Conservation (phyloP, 129 eudicot species). For the Logfia minima region DNA sequence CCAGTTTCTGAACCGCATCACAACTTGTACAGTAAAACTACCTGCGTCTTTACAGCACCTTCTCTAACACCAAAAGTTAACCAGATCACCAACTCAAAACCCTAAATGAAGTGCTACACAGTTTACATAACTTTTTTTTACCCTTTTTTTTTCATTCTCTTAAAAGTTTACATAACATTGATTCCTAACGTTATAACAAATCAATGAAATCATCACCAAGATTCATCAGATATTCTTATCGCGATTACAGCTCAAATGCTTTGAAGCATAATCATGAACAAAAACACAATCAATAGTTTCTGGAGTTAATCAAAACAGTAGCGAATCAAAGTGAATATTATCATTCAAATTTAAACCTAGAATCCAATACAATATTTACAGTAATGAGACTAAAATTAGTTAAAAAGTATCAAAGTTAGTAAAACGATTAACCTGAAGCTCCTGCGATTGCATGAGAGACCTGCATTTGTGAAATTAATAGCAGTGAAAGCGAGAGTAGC, state of each 20-base stretch:
- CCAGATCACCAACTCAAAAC: conserved; percentile 15
- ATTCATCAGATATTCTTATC: conserved; percentile 2
- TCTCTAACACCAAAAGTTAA: conserved; percentile 21
- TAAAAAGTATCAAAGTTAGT: not conserved
- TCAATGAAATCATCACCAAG: not conserved
- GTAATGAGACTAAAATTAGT: not conserved
- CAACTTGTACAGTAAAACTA: conserved; percentile 23
- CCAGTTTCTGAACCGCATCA: not conserved
- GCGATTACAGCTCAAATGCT: conserved; percentile 17
- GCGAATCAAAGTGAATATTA: not conserved
- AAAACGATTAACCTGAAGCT: conserved; percentile 41
- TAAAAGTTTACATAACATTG: not conserved
- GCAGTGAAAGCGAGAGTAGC: conserved; percentile 26
- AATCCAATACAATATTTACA: conserved; percentile 10
- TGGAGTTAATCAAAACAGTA: not conserved
- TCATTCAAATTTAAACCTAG: conserved; percentile 7
- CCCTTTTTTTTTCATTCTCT: not conserved
- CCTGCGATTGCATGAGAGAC: conserved; percentile 32
- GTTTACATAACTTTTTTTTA: not conserved
- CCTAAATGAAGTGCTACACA: conserved; percentile 21
- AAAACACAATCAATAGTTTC: conserved; percentile 5
- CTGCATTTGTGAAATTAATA: conserved; percentile 46
- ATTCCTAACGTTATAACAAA: conserved; percentile 5
- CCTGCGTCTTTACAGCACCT: conserved; percentile 11
- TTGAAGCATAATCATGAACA: conserved; percentile 9